Percentiles rank a stretch among this genome's conserved stretches.
phyloP scores from a whole-genome alignment of 257 asterid genomes.

The Knoxia roxburghii region DNA sequence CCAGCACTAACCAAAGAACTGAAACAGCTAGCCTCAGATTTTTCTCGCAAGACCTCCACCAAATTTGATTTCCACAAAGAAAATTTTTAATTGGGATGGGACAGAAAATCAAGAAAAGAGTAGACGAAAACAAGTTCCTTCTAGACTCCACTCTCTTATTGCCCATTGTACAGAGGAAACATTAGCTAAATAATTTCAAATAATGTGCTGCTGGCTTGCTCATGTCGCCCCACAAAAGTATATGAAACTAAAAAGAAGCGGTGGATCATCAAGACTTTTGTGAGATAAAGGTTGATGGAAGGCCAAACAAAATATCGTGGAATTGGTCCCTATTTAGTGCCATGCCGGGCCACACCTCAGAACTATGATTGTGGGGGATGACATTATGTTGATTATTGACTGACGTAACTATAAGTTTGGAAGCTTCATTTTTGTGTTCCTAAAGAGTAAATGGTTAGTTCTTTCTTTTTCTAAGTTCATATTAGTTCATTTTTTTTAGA shows the following conservation, averaged over 20 bases:
- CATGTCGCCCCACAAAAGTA: neutral
- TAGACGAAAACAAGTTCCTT: too few species aligned
- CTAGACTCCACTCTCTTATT: neutral
- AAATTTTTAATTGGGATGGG: constrained; percentile 45
- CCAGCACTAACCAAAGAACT: constrained; percentile 68
- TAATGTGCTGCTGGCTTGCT: neutral
- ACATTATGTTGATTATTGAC: neutral
- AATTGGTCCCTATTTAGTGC: constrained; percentile 7
- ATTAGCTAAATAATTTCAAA: constrained; percentile 2
- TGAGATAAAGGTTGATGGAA: neutral
- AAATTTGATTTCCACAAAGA: constrained; percentile 89
- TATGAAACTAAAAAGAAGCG: neutral
- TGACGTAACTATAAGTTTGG: too few species aligned
- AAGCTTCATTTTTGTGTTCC: neutral
- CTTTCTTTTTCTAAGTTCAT: neutral
- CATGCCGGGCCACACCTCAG: constrained; percentile 13
- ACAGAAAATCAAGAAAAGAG: neutral
- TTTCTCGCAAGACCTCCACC: constrained; percentile 66
- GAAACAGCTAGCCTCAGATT: constrained; percentile 58
- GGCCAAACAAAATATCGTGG: constrained; percentile 19
- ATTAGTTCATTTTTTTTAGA: neutral
- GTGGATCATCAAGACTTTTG: neutral
- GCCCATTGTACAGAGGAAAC: constrained; percentile 12
- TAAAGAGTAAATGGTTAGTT: neutral
- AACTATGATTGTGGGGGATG: neutral